Percentiles rank a stretch among this genome's conserved stretches.
Conservation (phyloP, 805 yeast species). For the Komagataella populi region DNA sequence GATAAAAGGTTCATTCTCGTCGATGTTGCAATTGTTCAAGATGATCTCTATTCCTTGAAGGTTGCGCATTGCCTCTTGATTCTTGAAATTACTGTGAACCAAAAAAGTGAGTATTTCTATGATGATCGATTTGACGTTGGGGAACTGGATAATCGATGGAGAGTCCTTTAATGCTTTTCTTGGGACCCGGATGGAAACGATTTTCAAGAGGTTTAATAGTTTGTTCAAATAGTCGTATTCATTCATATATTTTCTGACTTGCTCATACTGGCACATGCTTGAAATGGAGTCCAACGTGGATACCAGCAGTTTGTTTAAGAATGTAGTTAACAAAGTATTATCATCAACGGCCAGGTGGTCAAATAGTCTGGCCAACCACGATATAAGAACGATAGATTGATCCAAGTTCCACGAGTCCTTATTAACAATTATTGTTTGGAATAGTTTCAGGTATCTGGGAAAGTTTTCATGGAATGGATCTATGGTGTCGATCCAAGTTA, state of each 20-base stretch:
- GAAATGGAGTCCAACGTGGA: slow-evolving; percentile 26
- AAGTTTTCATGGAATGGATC: neutral
- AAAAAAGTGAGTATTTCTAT: slow-evolving; percentile 55
- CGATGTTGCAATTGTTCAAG: slow-evolving; percentile 73
- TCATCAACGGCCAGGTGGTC: slow-evolving; percentile 9
- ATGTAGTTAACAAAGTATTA: neutral
- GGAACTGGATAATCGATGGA: slow-evolving; percentile 23
- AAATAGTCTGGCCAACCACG: slow-evolving; percentile 25
- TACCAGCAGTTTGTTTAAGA: slow-evolving; percentile 2
- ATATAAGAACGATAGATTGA: slow-evolving; percentile 21
- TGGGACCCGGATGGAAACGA: slow-evolving; percentile 26
- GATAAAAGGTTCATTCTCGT: slow-evolving; percentile 77
- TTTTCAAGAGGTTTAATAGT: slow-evolving; percentile 22
- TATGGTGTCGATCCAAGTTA: slow-evolving; percentile 10
- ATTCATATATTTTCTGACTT: slow-evolving; percentile 25
- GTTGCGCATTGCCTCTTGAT: slow-evolving; percentile 58
- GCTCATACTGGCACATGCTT: slow-evolving; percentile 25
- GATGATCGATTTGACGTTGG: slow-evolving; percentile 50
- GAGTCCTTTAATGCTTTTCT: slow-evolving; percentile 19
- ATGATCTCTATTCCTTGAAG: slow-evolving; percentile 58
- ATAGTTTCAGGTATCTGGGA: slow-evolving; percentile 5
- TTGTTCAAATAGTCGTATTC: slow-evolving; percentile 22
- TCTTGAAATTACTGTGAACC: slow-evolving; percentile 31
- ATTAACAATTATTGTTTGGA: slow-evolving; percentile 24
- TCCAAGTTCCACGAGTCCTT: slow-evolving; percentile 26